Percentiles rank a stretch among this genome's conserved stretches.
phyloP scores from a whole-genome alignment of 768 basidiomycete genomes.

The Nevesoporus exiguus region DNA sequence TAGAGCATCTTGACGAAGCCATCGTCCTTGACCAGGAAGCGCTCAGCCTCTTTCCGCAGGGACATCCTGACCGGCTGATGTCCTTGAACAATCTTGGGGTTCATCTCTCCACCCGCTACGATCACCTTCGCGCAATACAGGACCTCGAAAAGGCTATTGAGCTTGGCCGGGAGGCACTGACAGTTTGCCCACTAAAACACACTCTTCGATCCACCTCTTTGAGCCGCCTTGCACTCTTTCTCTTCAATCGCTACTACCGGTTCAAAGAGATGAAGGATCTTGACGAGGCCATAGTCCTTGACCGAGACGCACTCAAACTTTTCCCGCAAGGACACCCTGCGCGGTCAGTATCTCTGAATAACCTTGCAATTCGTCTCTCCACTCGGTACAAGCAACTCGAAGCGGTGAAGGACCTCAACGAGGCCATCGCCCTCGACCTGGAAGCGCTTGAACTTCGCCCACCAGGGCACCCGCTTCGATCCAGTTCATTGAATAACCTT shows the following conservation, averaged over 20 bases:
- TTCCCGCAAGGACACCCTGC: background rate
- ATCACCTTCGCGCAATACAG: background rate
- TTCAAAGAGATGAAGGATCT: background rate
- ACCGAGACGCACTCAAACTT: background rate
- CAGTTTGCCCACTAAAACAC: background rate
- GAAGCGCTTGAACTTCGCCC: no score
- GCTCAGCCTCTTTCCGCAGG: background rate
- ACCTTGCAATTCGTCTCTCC: background rate
- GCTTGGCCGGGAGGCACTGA: background rate
- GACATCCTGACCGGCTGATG: background rate
- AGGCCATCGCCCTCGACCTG: background rate
- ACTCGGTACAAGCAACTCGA: background rate
- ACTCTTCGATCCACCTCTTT: background rate
- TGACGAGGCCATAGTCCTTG: background rate
- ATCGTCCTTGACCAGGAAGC: background rate
- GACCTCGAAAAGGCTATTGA: background rate
- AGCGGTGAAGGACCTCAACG: background rate
- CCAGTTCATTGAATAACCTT: background rate
- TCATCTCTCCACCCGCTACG: background rate
- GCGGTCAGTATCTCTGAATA: background rate
- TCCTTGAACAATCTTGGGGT: background rate
- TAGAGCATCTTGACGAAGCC: background rate
- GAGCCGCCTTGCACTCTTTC: background rate
- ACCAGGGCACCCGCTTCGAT: background rate
- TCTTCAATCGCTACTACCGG: background rate